phyloP scores from a whole-genome alignment of 495 filamentous ascomycete species.

The Tuber microsphaerosporum region DNA sequence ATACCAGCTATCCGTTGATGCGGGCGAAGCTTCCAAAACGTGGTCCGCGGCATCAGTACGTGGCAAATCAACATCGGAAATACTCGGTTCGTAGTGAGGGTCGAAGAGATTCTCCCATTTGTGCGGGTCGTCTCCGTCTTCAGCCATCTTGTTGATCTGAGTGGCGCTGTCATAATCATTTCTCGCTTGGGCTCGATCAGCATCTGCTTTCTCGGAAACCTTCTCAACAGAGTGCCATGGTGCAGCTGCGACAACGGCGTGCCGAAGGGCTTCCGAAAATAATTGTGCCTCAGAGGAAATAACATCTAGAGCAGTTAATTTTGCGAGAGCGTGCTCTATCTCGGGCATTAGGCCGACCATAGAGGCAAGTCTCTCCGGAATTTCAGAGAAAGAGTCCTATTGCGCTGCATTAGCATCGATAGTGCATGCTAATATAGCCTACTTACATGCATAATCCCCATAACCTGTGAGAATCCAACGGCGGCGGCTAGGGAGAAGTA shows the following conservation, averaged over 20 bases:
- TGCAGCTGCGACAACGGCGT: conserved; percentile 12
- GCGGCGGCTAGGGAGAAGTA: conserved; percentile 27
- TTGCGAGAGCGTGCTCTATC: not conserved
- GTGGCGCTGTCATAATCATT: conserved; percentile 22
- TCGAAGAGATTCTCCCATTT: conserved; percentile 30
- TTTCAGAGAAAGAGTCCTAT: conserved; percentile 14
- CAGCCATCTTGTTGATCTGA: conserved; percentile 12
- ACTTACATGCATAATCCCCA: conserved; percentile 28
- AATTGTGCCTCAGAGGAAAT: not conserved
- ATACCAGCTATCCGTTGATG: conserved; percentile 2
- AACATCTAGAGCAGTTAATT: not conserved
- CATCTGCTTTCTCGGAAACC: conserved; percentile 6
- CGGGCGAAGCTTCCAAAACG: conserved; percentile 7
- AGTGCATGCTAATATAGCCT: not conserved
- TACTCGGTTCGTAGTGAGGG: conserved; percentile 14
- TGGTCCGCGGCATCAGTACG: not conserved
- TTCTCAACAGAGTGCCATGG: conserved; percentile 11
- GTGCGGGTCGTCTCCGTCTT: conserved; percentile 11
- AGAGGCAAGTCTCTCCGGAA: conserved; percentile 1
- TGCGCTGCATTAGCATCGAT: conserved; percentile 2
- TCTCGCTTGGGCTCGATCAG: conserved; percentile 12
- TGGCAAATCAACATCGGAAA: conserved; percentile 23
- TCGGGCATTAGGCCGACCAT: conserved; percentile 10
- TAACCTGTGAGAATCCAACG: conserved; percentile 13
- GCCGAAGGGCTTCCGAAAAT: conserved; percentile 20